phyloP scores from a whole-genome alignment of 331 rosid species.

The Ulmus americana region DNA sequence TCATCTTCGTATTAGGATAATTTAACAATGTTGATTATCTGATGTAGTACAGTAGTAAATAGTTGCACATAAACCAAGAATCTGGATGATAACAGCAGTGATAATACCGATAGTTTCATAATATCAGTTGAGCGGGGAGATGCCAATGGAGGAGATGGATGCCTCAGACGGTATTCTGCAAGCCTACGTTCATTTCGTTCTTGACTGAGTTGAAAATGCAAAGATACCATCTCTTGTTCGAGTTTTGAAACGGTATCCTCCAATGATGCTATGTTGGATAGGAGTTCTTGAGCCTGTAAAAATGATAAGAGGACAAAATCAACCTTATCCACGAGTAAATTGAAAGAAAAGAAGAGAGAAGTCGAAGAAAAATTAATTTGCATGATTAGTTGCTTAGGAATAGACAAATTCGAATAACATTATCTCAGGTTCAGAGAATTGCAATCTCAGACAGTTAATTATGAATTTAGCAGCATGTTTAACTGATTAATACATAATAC shows the following conservation, averaged over 20 bases:
- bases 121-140: slow-evolving; percentile 37
- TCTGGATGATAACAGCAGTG: not conserved
- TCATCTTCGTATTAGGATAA: not conserved
- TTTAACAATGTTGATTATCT: not conserved
- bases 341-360: not conserved
- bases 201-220: slow-evolving; percentile 71
- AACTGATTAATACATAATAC: not conserved
- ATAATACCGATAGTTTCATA: slow-evolving; percentile 30
- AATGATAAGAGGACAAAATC: not conserved
- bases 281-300: slow-evolving; percentile 56
- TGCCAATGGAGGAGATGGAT: slow-evolving; percentile 39
- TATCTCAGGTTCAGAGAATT: too few relatives aligned
- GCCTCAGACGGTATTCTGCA: slow-evolving; percentile 52
- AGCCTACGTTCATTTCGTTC: slow-evolving; percentile 76
- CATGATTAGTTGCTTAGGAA: too few relatives aligned
- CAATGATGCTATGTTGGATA: slow-evolving; percentile 39
- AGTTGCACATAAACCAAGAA: not conserved
- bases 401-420: too few relatives aligned
- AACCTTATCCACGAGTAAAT: not conserved
- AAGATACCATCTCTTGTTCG: slow-evolving; percentile 57
- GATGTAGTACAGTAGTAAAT: not conserved
- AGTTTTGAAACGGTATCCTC: slow-evolving; percentile 52
- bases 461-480: too few relatives aligned
- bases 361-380: not conserved
- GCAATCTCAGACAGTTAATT: too few relatives aligned